Evolutionary conservation across 2,329 filamentous ascomycete genomes (phyloP).

Genomic region (Fonsecaea pugnacius): DNA sequence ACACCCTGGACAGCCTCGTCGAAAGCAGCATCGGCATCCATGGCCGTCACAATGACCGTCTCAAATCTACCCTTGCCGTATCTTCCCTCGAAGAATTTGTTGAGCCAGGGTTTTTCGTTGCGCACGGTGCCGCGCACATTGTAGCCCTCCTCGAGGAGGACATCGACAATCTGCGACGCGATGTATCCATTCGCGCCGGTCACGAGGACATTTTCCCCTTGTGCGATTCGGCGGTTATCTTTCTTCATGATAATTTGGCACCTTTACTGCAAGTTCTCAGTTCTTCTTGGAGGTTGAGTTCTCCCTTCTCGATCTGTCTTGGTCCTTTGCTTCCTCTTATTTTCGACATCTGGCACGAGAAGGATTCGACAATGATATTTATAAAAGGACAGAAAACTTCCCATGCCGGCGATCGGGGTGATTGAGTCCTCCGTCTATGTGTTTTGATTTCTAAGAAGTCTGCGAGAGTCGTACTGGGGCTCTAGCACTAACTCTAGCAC

Average conservation of each 20-base stretch:
- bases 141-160: constrained; percentile 49
- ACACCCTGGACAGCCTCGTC: constrained; percentile 42
- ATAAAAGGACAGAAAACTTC: too few species aligned
- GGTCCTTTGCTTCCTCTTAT: too few species aligned
- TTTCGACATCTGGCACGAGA: too few species aligned
- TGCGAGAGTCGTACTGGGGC: too few species aligned
- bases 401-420: too few species aligned
- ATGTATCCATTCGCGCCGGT: constrained; percentile 50
- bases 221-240: constrained; percentile 7
- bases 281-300: neutral
- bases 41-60: constrained; percentile 42
- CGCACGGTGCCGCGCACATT: constrained; percentile 54
- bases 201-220: constrained; percentile 39
- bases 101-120: constrained; percentile 39
- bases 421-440: too few species aligned
- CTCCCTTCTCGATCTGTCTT: too few species aligned
- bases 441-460: too few species aligned
- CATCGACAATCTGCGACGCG: constrained; percentile 42
- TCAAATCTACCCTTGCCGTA: constrained; percentile 46
- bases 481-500: too few species aligned
- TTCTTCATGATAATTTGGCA: neutral
- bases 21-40: constrained; percentile 37
- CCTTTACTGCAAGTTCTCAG: neutral
- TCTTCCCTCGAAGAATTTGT: constrained; percentile 39
- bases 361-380: too few species aligned